These are phyloP conservation scores for Coemansia sp. DNA, from an alignment of 192 early-diverging fungal species.

Conservation along the genomic window DNA sequence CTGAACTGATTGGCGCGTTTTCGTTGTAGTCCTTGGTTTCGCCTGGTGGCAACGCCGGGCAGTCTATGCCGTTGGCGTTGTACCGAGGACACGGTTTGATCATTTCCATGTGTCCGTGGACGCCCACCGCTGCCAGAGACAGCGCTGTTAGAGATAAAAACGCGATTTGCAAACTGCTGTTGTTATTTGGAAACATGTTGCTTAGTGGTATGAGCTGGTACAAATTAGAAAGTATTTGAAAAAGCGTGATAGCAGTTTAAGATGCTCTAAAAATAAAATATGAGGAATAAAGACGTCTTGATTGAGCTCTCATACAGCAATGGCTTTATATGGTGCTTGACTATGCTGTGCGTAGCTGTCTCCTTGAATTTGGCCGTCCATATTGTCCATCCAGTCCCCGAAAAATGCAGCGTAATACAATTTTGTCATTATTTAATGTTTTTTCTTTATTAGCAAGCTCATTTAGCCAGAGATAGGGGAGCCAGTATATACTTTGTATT, in stretches of 20 bases:
- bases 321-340: neutral
- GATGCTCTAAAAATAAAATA: no score
- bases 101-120: constrained; percentile 24
- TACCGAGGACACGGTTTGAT: constrained; percentile 31
- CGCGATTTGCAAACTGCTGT: neutral
- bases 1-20: constrained; percentile 18
- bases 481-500: neutral
- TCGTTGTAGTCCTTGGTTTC: constrained; percentile 22
- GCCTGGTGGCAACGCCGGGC: constrained; percentile 21
- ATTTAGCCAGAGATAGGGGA: neutral
- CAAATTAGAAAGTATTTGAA: no score
- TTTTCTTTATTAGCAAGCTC: neutral
- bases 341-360: neutral
- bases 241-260: no score
- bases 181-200: neutral
- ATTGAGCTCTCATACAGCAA: no score
- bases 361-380: neutral
- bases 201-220: neutral
- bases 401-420: neutral
- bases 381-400: neutral
- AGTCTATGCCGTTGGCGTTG: constrained; percentile 16
- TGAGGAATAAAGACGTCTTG: no score
- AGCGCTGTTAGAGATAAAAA: neutral
- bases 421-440: neutral
- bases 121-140: neutral